Base-by-base conservation (phyloP, 1,284 basidiomycete genomes). In the Sporisorium exsertum region DNA sequence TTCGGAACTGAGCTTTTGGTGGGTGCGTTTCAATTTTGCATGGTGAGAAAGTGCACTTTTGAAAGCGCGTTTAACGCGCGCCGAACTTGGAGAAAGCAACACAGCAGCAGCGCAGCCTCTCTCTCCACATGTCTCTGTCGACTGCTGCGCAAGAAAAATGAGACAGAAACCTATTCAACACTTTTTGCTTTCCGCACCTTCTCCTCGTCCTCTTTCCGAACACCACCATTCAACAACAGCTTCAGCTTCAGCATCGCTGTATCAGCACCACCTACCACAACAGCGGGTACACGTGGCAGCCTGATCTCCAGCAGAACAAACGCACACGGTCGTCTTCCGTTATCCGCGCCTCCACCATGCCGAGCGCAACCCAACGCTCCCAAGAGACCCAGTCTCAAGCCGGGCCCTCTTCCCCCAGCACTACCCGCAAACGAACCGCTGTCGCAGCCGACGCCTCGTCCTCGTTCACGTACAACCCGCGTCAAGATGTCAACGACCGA, bases 391-490 rank as follows among this genome's bases (percentile, higher is more conserved):
- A 40, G 3, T 66, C 71, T 2, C 61, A 60, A 56, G 54, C 71
- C 3, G 71, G 71, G 2, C 65, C 62, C 1, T 74, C 71, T 7
- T 57, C 60, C 6, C 24, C 54, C 33, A 43, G 12, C 33, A 5
- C 58, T 5, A 5, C 40, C 0, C 68, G 58, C 63, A 71, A 71
- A n/a, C 68, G 68, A n/a, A 7, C 32, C 27, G 26, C 50, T 12
- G 18, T 20, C 3, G 24, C 33, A 1, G 13, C n/a, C 13, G 35
- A 61, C 22, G 13, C 27, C 5, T 12, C 56, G 13, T 15, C 27
- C 24, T 78, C 24, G n/a, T 80, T 76, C 58, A 27, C 33, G 51
- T 82, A 82, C 68, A 73, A 82, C 33, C 73, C 79, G 3, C 64
- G 72, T 8, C 80, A 74, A 45, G 65, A 72, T 33, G 47, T 47